These are phyloP conservation scores for Ascocoryne sarcoides DNA, from an alignment of 2,329 filamentous ascomycete species.

Conservation along the genomic window DNA sequence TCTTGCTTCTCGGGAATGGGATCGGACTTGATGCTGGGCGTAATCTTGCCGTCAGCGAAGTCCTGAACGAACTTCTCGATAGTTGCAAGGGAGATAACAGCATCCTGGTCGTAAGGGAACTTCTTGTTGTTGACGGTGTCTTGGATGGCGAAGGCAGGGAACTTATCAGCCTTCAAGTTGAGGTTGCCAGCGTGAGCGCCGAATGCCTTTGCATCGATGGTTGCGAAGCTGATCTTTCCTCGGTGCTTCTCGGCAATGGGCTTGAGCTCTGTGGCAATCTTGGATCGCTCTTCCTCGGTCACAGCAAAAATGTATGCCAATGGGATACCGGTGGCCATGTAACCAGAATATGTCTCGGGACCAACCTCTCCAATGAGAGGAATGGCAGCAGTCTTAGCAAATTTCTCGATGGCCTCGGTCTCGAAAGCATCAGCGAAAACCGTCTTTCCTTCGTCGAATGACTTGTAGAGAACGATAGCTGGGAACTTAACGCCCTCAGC, in stretches of 20 bases:
- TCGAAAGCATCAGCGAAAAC: conserved; percentile 76
- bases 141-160: conserved; percentile 97
- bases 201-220: conserved; percentile 89
- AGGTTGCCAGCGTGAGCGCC: conserved; percentile 94
- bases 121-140: conserved; percentile 93
- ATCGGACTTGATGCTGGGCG: conserved; percentile 98
- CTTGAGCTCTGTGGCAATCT: conserved; percentile 70
- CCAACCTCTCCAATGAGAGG: conserved; percentile 93
- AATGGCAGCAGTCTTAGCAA: conserved; percentile 76
- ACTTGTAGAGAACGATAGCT: conserved; percentile 89
- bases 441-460: conserved; percentile 93
- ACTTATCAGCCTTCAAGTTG: conserved; percentile 91
- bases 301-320: conserved; percentile 98
- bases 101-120: conserved; percentile 83
- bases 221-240: conserved; percentile 94
- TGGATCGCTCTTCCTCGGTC: conserved; percentile 77
- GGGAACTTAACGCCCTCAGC: conserved; percentile 83
- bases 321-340: conserved; percentile 88
- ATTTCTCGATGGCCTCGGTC: conserved; percentile 67
- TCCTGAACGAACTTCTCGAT: conserved; percentile 80
- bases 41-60: conserved; percentile 77
- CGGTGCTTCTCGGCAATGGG: conserved; percentile 84
- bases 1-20: conserved; percentile 90
- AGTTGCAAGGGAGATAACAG: conserved; percentile 58
- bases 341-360: conserved; percentile 89